phyloP scores from a whole-genome alignment of 1,139 yeast species.

The Pichia sp. region DNA sequence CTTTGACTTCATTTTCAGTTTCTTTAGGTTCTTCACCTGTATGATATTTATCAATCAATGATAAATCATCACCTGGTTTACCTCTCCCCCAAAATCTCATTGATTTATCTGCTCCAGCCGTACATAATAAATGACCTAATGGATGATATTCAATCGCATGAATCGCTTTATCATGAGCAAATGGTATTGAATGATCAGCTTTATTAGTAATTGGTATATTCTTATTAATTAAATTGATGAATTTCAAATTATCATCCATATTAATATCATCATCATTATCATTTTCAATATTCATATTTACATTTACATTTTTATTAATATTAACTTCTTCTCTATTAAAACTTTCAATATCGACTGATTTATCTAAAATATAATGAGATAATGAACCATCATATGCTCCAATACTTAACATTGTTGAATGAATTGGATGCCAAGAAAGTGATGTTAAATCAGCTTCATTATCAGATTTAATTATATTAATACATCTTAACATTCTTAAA shows the following conservation, averaged over 20 bases:
- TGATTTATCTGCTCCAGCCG: slow-evolving; percentile 91
- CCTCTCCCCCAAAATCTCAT: slow-evolving; percentile 95
- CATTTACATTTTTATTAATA: too few relatives aligned
- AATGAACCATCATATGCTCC: slow-evolving; percentile 90
- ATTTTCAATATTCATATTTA: not conserved
- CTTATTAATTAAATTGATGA: slow-evolving; percentile 1
- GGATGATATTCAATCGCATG: slow-evolving; percentile 92
- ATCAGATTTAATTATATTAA: slow-evolving; percentile 58
- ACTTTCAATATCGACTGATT: slow-evolving; percentile 27
- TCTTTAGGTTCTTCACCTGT: slow-evolving; percentile 21
- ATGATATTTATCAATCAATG: slow-evolving; percentile 75
- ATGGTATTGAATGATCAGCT: slow-evolving; percentile 65
- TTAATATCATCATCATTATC: not conserved
- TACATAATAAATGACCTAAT: slow-evolving; percentile 79
- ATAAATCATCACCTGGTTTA: slow-evolving; percentile 80
- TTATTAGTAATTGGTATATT: slow-evolving; percentile 29
- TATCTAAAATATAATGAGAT: slow-evolving; percentile 65
- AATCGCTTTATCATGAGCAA: slow-evolving; percentile 90
- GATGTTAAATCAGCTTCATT: slow-evolving; percentile 83
- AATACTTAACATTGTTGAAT: slow-evolving; percentile 69
- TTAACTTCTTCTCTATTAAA: slow-evolving; percentile 2
- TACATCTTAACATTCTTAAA: slow-evolving; percentile 72
- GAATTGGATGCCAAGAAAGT: slow-evolving; percentile 89
- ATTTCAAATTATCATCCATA: slow-evolving; percentile 1
- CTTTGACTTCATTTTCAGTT: not conserved